Evolutionary conservation across 2,329 filamentous ascomycete species (phyloP), one percentile per base, ranked within the genome.

Genomic region (Xylariales sp.): DNA sequence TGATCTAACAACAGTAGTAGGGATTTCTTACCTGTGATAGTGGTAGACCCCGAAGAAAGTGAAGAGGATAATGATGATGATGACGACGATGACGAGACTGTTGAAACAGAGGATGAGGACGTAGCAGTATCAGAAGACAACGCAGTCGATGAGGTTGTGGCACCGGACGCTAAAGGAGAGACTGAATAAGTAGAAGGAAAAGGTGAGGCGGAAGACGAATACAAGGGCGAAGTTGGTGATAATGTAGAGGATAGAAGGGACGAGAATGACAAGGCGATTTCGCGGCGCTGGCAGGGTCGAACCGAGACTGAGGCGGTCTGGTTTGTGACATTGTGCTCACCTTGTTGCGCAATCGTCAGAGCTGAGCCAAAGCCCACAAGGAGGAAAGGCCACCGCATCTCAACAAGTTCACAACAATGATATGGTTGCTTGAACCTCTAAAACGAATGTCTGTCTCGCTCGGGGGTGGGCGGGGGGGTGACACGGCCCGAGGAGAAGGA

Each of bases 1-100:
- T 21, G 37, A 35, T 37, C 42, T 35, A 19, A 29, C 29, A 30
- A 37, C 29, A 5, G 16, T 33, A 4, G 31, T 16, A 11, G 34
- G 8, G 25, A 28, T 19, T 14, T 8, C n/a, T n/a, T n/a, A n/a
- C n/a, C n/a, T n/a, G n/a, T 37, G 29, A 35, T 35, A 4, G 29
- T 18, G 20, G 12, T 24, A 15, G 19, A 32, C 8, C 15, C 19
- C 15, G 29, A 23, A 15, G 17, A n/a, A 17, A 12, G 23, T 25
- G 37, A 33, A 24, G 30, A 25, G 17, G 21, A n/a, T 10, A 7
- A 17, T 17, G 29, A 23, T 23, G n/a, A 27, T 18, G 37, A 39
- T 19, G 20, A 12, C 29, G 17, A 25, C 18, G 29, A 38, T 23
- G 36, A 27, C 14, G 21, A 7, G 19, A 23, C 33, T 25, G 23